Evolutionary conservation across 108 stramenopile species (phyloP), one percentile per base, ranked within the genome.

Genomic region (Discostella pseudostelligera): DNA sequence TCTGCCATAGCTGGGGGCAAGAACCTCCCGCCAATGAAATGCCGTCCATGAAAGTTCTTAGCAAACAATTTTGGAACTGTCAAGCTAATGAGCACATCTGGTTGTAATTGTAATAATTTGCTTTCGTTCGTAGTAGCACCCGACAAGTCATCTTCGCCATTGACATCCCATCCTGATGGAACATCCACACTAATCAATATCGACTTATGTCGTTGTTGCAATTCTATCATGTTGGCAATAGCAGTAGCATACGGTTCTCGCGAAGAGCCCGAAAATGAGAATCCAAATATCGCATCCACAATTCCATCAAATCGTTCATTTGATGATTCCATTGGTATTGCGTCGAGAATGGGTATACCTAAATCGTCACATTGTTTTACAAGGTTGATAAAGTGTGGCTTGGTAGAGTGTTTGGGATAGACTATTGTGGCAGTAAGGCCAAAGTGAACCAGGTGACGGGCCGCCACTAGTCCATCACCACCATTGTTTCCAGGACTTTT

Each of bases 401-500:
- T 83, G 12, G 61, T 43, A 13, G 84, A 74, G 29, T 48, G 77
- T 62, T 97, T 97, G 21, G 97, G 97, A 81, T 98, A 97, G 5
- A 97, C 82, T 11, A 97, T 87, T 17, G 65, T 74, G 10, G 86
- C 84, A 0, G 83, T 68, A 73, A 91, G 89, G 10, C 96, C 97
- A 79, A 97, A 98, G 39, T 94, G 87, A 11, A 66, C 67, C 22
- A 99, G 78, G 71, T 98, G 99, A 7, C 99, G 84, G 4, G 99
- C 96, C 22, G 97, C 97, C 8, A 99, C 99, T 25, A 99, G 90
- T 8, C 97, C 99, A 69, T 99, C 99, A n/a, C 99, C 99, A 32
- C 99, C 99, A 65, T 99, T 99, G 83, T 99, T 99, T 0, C 99
- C 99, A 1, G 99, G 99, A 3, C 99, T 96, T 50, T 83, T 86